Evolutionary conservation across 2,329 filamentous ascomycete species (phyloP), one percentile per base, ranked within the genome.

Genomic region (Leptodontidium sp.): DNA sequence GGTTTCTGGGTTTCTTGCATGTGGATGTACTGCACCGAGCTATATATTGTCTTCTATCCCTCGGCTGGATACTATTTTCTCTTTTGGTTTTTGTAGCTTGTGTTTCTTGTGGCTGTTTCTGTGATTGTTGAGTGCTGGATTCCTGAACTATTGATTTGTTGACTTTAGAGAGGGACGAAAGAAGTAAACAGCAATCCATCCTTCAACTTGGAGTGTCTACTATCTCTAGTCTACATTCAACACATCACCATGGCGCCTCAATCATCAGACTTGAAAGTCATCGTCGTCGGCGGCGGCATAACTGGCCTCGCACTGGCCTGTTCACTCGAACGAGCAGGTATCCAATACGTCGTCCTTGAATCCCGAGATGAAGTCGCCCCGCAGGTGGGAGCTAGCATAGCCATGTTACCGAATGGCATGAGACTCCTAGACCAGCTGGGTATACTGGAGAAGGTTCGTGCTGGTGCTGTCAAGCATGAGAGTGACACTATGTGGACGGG

Each of bases 311-410:
- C 81, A 0, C 74, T 86, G 8, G 83, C 84, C 4, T 79, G 81
- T 52, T 80, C 81, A 70, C 80, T 88, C 2, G 80, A 86, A 64
- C 74, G 75, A 53, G 76, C 81, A 43, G 75, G 74, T 35, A 82
- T 88, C 65, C 81, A 86, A 69, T 87, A 83, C 72, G 68, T 85
- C 1, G 67, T 88, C 0, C 78, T 88, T 0, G 85, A 88, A 69
- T 75, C 77, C 0, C 76, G 82, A 57, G 32, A 68, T 0, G 74
- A 79, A 0, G 81, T 87, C 26, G 80, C 81, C 0, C 84, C 85
- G 0, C 77, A 81, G 24, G 76, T 82, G 0, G 86, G 86, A 0
- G 84, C 84, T 0, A 82, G 80, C 3, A 84, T 88, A 35, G 83
- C 79, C 0, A 71, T 87, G 0, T 69, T 80, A 0, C 78, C 85